Evolutionary conservation across 257 asterid species (phyloP).

Genomic region (Gentiana dahurica): DNA sequence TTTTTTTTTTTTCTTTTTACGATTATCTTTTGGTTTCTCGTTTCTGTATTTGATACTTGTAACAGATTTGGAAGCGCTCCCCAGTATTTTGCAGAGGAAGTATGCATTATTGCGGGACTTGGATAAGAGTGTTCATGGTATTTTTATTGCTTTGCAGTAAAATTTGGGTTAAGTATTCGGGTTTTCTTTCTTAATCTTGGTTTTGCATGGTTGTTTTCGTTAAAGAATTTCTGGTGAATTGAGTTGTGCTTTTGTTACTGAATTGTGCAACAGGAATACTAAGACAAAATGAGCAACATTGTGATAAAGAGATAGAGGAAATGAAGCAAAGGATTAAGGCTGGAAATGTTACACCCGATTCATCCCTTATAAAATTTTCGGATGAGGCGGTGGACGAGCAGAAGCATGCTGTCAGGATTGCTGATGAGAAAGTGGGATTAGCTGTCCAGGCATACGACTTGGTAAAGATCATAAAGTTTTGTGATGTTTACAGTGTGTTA

Average conservation of each 20-base stretch:
- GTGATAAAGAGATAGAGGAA: conserved; percentile 83
- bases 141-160: not conserved
- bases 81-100: conserved; percentile 68
- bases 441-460: conserved; percentile 89
- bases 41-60: not conserved
- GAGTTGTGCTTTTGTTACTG: too few species aligned
- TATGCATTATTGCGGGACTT: conserved; percentile 72
- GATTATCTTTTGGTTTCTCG: not conserved
- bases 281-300: conserved; percentile 77
- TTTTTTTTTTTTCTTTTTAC: not conserved
- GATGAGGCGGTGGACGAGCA: conserved; percentile 93
- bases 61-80: conserved; percentile 83
- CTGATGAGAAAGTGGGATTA: conserved; percentile 91
- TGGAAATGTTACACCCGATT: conserved; percentile 61
- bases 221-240: too few species aligned
- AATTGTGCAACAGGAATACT: conserved; percentile 45
- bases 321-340: conserved; percentile 68
- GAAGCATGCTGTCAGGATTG: conserved; percentile 90
- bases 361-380: conserved; percentile 72
- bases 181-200: not conserved
- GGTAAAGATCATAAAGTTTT: conserved; percentile 29
- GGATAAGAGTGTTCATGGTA: conserved; percentile 90
- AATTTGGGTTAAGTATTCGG: not conserved
- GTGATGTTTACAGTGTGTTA: not conserved
- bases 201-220: too few species aligned